These are phyloP conservation scores for Colletotrichum nymphaeae DNA, from an alignment of 2,329 filamentous ascomycete species.

Conservation along the genomic window DNA sequence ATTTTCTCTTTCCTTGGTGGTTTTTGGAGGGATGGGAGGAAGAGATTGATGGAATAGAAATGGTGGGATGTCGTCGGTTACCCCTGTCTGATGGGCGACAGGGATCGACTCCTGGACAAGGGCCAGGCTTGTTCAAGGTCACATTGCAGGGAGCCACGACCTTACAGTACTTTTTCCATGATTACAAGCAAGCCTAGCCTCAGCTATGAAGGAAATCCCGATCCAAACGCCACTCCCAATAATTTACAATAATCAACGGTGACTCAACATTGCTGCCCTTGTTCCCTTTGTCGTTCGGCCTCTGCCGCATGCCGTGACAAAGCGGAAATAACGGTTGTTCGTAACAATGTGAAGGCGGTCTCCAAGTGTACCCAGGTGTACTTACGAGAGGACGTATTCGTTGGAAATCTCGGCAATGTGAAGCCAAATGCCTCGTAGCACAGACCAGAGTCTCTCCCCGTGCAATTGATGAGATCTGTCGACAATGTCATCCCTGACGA, in stretches of 20 bases:
- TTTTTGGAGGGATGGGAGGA: background rate
- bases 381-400: background rate
- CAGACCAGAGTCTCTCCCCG: too few relatives aligned
- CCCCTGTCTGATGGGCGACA: constrained; percentile 16
- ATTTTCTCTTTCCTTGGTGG: background rate
- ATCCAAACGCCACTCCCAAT: background rate
- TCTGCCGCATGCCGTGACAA: too few relatives aligned
- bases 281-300: background rate
- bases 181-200: background rate
- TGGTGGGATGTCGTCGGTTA: constrained; percentile 5
- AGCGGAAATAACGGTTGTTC: too few relatives aligned
- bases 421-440: too few relatives aligned
- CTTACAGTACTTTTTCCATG: background rate
- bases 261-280: background rate
- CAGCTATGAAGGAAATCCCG: background rate
- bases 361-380: too few relatives aligned
- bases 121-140: background rate
- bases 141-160: constrained; percentile 7
- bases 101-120: constrained; percentile 8
- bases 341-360: too few relatives aligned
- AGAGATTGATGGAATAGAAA: background rate
- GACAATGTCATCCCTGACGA: too few relatives aligned
- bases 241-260: background rate
- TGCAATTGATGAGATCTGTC: too few relatives aligned
- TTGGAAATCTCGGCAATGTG: too few relatives aligned